Conservation (phyloP, 2,329 filamentous ascomycete species). For the Talaromyces amestolkiae region DNA sequence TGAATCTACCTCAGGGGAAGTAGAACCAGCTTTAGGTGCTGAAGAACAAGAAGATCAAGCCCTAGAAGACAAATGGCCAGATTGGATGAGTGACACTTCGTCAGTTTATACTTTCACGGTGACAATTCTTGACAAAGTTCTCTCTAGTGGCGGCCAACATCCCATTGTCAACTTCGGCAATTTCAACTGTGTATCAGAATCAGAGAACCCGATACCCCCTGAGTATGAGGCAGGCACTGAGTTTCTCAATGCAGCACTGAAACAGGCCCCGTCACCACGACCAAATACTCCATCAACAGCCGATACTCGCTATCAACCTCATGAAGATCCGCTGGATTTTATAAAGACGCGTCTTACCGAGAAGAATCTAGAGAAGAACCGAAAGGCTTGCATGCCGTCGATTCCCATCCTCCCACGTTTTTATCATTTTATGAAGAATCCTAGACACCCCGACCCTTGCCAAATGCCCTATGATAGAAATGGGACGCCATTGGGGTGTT, state of each 20-base stretch:
- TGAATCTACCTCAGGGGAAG: neutral
- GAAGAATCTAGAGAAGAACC: neutral
- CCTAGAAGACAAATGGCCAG: neutral
- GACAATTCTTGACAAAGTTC: neutral
- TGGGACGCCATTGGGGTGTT: neutral
- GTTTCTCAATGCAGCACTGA: neutral
- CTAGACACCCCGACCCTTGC: neutral
- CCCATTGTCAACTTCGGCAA: neutral
- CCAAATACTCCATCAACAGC: neutral
- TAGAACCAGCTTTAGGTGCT: neutral
- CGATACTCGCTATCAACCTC: neutral
- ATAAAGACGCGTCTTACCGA: neutral
- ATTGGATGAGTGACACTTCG: neutral
- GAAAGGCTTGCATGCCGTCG: neutral
- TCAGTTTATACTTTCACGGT: neutral
- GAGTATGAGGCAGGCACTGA: neutral
- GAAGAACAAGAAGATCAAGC: neutral
- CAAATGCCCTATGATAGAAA: neutral
- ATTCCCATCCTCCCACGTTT: neutral
- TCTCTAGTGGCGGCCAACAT: neutral
- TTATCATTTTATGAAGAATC: conserved; percentile 5
- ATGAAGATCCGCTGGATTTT: neutral
- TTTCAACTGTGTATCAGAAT: neutral
- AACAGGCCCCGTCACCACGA: neutral
- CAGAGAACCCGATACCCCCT: neutral